A percentile compares a stretch with the other conserved stretches of the same genome.
Evolutionary conservation across 2,329 filamentous ascomycete species (phyloP).

Genomic region (Bimuria novae-zelandiae): DNA sequence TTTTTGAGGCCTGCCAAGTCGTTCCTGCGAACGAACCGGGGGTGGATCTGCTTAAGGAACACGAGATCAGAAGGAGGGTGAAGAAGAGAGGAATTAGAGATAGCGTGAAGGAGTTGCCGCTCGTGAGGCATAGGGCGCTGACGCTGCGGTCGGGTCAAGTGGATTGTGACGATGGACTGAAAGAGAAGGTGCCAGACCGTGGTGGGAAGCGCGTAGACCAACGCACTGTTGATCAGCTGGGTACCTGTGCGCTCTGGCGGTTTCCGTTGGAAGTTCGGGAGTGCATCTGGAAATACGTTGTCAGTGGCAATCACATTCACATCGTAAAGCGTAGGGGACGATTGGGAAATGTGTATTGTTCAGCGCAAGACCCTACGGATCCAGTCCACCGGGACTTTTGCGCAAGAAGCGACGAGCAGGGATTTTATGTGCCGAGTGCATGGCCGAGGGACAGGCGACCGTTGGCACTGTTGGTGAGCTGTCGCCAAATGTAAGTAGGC

Average conservation of each 20-base stretch:
- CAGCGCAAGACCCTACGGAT: constrained; percentile 1
- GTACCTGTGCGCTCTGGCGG: not conserved
- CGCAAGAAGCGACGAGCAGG: constrained; percentile 1
- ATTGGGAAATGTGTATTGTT: constrained; percentile 9
- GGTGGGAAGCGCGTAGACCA: not conserved
- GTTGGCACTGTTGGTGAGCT: constrained; percentile 4
- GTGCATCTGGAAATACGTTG: constrained; percentile 7
- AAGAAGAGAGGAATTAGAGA: not conserved
- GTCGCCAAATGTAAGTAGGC: constrained; percentile 12
- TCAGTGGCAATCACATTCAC: constrained; percentile 15
- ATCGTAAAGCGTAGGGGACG: constrained; percentile 6
- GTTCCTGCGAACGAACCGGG: not conserved
- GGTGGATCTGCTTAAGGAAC: not conserved
- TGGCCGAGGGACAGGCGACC: constrained; percentile 5
- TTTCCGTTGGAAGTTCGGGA: constrained; percentile 8
- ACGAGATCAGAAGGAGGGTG: not conserved
- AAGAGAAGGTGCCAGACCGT: not conserved
- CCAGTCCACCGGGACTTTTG: constrained; percentile 5
- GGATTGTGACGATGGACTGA: not conserved
- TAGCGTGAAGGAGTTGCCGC: not conserved
- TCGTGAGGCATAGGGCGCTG: constrained; percentile 3
- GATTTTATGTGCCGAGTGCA: constrained; percentile 1
- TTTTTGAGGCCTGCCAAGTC: not conserved
- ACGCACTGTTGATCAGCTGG: constrained; percentile 1
- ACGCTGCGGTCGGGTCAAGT: not conserved